Percentiles rank a stretch among this genome's conserved stretches.
Evolutionary conservation across 768 basidiomycete species (phyloP).

Genomic region (Pholiota conissans): DNA sequence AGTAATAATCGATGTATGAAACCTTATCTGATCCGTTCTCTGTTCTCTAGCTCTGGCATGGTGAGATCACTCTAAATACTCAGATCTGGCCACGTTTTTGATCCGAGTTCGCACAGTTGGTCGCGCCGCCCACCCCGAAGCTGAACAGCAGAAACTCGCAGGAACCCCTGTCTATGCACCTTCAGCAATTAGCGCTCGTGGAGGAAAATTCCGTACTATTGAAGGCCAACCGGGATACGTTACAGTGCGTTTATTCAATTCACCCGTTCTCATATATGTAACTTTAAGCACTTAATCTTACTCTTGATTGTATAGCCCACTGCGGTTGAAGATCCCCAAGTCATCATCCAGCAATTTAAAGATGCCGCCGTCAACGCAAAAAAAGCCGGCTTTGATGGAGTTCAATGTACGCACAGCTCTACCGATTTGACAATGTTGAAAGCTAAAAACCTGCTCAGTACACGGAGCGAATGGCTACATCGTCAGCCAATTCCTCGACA

Average conservation of each 20-base stretch:
- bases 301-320: slow-evolving; percentile 30
- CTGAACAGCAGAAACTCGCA: slow-evolving; percentile 29
- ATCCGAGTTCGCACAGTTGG: slow-evolving; percentile 24
- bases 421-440: too few relatives aligned
- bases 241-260: slow-evolving; percentile 36
- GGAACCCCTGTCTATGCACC: slow-evolving; percentile 40
- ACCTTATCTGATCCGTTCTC: background rate
- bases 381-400: slow-evolving; percentile 56
- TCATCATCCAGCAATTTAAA: slow-evolving; percentile 38
- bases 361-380: slow-evolving; percentile 48
- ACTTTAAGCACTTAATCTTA: background rate
- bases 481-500: slow-evolving; percentile 51
- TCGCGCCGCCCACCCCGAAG: slow-evolving; percentile 36
- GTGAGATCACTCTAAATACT: background rate
- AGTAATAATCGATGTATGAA: background rate
- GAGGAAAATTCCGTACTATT: slow-evolving; percentile 40
- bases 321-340: slow-evolving; percentile 40
- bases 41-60: slow-evolving; percentile 1
- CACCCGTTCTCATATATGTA: background rate
- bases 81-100: background rate
- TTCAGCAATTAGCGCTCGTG: slow-evolving; percentile 42
- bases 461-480: slow-evolving; percentile 46
- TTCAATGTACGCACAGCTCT: slow-evolving; percentile 28
- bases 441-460: slow-evolving; percentile 23
- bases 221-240: slow-evolving; percentile 38